phyloP scores from a whole-genome alignment of 768 basidiomycete species.

The Leccinellum rugosiceps region DNA sequence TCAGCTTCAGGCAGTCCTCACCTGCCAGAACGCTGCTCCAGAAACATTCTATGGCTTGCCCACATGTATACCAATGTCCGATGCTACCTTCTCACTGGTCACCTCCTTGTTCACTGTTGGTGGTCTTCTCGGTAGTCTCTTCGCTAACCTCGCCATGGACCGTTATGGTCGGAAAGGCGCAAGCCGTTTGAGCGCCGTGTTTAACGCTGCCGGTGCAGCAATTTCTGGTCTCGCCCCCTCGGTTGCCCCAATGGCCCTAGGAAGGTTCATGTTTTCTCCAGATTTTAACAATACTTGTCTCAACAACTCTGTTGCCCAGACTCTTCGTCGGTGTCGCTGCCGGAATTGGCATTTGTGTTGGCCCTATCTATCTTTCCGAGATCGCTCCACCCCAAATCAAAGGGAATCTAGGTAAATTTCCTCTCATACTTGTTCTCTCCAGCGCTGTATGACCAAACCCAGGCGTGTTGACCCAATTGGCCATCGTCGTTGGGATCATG shows the following conservation, averaged over 20 bases:
- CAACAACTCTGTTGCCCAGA: slow-evolving; percentile 32
- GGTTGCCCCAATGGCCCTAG: slow-evolving; percentile 53
- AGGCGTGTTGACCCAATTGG: slow-evolving; percentile 81
- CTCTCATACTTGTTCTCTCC: neutral
- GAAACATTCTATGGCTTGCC: slow-evolving; percentile 44
- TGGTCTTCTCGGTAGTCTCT: slow-evolving; percentile 74
- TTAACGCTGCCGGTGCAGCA: slow-evolving; percentile 55
- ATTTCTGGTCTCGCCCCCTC: slow-evolving; percentile 66
- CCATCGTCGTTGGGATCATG: slow-evolving; percentile 84
- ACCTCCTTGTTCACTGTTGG: slow-evolving; percentile 87
- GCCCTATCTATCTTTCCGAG: slow-evolving; percentile 82
- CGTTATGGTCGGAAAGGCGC: slow-evolving; percentile 69
- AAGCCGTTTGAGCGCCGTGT: slow-evolving; percentile 51
- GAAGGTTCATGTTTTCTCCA: slow-evolving; percentile 47
- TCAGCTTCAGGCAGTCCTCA: slow-evolving; percentile 77
- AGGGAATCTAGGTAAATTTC: slow-evolving; percentile 61
- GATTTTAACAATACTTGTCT: neutral
- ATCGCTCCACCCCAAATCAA: slow-evolving; percentile 76
- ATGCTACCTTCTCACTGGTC: slow-evolving; percentile 74
- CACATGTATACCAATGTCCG: slow-evolving; percentile 77
- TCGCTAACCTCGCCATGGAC: slow-evolving; percentile 68
- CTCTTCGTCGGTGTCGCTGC: slow-evolving; percentile 67
- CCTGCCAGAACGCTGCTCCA: slow-evolving; percentile 47
- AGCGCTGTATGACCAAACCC: neutral
- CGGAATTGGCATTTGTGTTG: slow-evolving; percentile 73